A percentile compares a stretch with the other conserved stretches of the same genome.
phyloP scores from a whole-genome alignment of 1,139 yeast genomes.

The Geotrichum aggregatum region DNA sequence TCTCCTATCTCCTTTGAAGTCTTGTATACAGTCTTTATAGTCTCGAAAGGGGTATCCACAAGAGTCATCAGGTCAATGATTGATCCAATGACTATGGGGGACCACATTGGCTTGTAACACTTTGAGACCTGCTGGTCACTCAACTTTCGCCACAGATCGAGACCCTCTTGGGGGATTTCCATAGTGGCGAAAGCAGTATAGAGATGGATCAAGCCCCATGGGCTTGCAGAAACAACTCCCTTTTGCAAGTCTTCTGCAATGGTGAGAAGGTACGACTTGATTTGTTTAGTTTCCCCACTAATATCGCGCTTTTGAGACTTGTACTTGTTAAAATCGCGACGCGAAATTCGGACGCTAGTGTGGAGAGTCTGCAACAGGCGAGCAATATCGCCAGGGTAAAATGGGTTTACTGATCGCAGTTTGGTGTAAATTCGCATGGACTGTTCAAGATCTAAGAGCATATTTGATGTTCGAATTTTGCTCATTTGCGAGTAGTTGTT shows the following conservation, averaged over 20 bases:
- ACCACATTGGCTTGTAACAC: conserved; percentile 30
- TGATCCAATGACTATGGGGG: conserved; percentile 63
- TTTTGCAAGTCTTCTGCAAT: conserved; percentile 49
- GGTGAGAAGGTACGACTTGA: conserved; percentile 19
- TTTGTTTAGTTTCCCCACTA: conserved; percentile 17
- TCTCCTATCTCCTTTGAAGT: conserved; percentile 41
- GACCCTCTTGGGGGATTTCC: conserved; percentile 50
- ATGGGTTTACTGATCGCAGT: conserved; percentile 26
- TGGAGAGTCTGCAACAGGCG: conserved; percentile 32
- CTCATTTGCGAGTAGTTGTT: conserved; percentile 17
- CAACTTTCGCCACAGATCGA: conserved; percentile 45
- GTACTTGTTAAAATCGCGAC: conserved; percentile 20
- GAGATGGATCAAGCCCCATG: conserved; percentile 54
- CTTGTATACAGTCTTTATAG: conserved; percentile 48
- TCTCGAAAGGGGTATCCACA: conserved; percentile 57
- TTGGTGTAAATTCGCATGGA: conserved; percentile 31
- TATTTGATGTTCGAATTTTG: conserved; percentile 17
- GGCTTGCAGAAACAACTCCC: conserved; percentile 43
- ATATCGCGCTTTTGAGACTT: conserved; percentile 21
- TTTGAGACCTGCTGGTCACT: conserved; percentile 16
- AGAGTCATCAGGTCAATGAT: conserved; percentile 66
- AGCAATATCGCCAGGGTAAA: conserved; percentile 28
- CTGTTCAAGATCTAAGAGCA: conserved; percentile 26
- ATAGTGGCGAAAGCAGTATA: conserved; percentile 57
- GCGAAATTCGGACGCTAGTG: conserved; percentile 22